Percentiles rank a stretch among this genome's conserved stretches.
These are phyloP conservation scores for Shiraia sp. DNA, from an alignment of 2,329 filamentous ascomycete genomes.

Conservation along the genomic window DNA sequence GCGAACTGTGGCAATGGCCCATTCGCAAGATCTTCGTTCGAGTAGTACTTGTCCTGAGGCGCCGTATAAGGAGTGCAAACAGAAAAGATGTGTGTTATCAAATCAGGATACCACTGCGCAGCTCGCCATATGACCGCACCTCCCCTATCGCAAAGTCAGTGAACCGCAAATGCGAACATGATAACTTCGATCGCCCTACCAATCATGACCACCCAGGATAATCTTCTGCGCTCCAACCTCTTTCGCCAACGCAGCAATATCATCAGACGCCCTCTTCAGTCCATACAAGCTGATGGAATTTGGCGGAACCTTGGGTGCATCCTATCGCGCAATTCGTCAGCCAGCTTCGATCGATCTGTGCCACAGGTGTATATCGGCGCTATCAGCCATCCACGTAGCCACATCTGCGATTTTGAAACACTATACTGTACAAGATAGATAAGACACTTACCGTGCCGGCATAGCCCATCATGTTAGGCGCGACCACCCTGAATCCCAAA, in stretches of 20 bases:
- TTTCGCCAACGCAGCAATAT: slow-evolving; percentile 72
- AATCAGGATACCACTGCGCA: slow-evolving; percentile 68
- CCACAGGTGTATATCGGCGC: background rate
- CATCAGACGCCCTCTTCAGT: slow-evolving; percentile 69
- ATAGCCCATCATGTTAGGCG: slow-evolving; percentile 86
- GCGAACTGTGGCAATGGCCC: slow-evolving; percentile 68
- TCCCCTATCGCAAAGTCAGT: slow-evolving; percentile 58
- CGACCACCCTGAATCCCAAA: slow-evolving; percentile 77
- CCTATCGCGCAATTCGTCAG: slow-evolving; percentile 36
- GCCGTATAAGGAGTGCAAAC: slow-evolving; percentile 73
- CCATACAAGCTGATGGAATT: slow-evolving; percentile 66
- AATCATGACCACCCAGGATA: slow-evolving; percentile 90
- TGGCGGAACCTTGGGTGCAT: slow-evolving; percentile 60
- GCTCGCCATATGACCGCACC: slow-evolving; percentile 76
- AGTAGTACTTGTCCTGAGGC: slow-evolving; percentile 57
- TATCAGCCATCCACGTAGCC: background rate
- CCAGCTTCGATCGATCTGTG: background rate
- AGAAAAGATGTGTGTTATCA: slow-evolving; percentile 75
- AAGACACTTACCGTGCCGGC: slow-evolving; percentile 64
- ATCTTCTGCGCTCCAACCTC: slow-evolving; percentile 62
- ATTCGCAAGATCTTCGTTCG: slow-evolving; percentile 64
- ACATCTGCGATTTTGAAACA: background rate
- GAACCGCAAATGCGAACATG: too few species aligned
- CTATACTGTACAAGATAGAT: background rate
- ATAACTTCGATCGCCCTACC: slow-evolving; percentile 47